phyloP scores from a whole-genome alignment of 768 basidiomycete genomes.

The Amylocystis lapponica region DNA sequence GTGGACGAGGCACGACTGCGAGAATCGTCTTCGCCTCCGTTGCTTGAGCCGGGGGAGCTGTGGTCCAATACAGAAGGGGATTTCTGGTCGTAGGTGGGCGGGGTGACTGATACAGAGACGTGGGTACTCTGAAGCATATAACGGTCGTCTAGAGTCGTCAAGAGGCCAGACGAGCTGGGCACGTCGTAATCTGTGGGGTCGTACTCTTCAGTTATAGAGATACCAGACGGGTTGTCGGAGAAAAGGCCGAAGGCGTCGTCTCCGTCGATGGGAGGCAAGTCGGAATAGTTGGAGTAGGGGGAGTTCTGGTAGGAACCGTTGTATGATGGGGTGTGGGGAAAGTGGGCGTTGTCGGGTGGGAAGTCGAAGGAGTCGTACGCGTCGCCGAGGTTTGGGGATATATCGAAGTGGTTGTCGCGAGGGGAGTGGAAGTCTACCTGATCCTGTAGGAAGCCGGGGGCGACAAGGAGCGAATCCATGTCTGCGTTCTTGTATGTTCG shows the following conservation, averaged over 20 bases:
- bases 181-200: conserved; percentile 71
- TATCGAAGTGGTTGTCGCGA: conserved; percentile 16
- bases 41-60: conserved; percentile 54
- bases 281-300: conserved; percentile 62
- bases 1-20: conserved; percentile 64
- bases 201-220: conserved; percentile 45
- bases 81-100: conserved; percentile 24
- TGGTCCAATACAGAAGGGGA: conserved; percentile 24
- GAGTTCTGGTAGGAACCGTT: conserved; percentile 67
- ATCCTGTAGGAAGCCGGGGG: conserved; percentile 10
- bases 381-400: conserved; percentile 19
- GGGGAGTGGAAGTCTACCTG: conserved; percentile 12
- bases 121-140: conserved; percentile 31
- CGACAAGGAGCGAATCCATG: conserved; percentile 18
- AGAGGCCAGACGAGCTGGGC: conserved; percentile 40
- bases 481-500: conserved; percentile 4
- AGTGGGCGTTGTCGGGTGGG: conserved; percentile 30
- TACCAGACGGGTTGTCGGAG: conserved; percentile 40
- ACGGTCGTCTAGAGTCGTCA: conserved; percentile 60
- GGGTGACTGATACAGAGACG: conserved; percentile 36
- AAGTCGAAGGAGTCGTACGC: conserved; percentile 38
- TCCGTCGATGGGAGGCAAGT: conserved; percentile 39
- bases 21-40: conserved; percentile 42
- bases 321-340: conserved; percentile 50
- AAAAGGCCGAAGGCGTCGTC: conserved; percentile 39